Evolutionary conservation across 75 land plant genomes (phyloP).

Genomic region (Adiantum capillusveneris): DNA sequence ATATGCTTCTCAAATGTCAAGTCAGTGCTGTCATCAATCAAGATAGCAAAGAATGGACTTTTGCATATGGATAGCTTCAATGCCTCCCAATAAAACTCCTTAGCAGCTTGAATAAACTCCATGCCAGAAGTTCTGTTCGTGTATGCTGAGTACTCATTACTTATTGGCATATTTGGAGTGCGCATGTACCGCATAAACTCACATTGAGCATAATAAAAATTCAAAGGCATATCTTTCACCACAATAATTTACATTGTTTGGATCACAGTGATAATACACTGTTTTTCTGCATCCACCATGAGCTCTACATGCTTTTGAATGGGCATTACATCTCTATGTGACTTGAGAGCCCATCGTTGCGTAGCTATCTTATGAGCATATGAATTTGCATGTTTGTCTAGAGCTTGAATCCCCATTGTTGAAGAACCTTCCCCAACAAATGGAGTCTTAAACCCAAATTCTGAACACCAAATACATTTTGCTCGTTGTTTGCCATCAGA

Average conservation of each 20-base stretch:
- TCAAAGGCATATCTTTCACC: background rate
- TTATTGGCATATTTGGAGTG: background rate
- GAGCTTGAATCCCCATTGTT: background rate
- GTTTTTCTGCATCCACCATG: background rate
- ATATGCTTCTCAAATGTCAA: background rate
- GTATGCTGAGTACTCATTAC: background rate
- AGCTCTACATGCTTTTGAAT: background rate
- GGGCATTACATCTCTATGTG: background rate
- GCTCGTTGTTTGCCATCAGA: background rate
- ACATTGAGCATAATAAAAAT: too few species aligned
- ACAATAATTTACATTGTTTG: background rate
- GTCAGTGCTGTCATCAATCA: constrained; percentile 1
- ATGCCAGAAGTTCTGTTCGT: background rate
- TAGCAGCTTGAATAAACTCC: background rate
- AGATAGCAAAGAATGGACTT: background rate
- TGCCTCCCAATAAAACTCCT: background rate
- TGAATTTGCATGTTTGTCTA: background rate
- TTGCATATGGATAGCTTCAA: background rate
- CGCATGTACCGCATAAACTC: too few species aligned
- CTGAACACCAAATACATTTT: background rate
- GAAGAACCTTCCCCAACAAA: background rate
- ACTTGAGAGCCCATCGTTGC: background rate
- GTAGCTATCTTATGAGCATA: background rate
- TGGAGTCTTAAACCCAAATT: background rate
- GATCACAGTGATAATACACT: background rate